These are phyloP conservation scores for Selaginella moellendorffii DNA, from an alignment of 75 land plant species.

Conservation along the genomic window DNA sequence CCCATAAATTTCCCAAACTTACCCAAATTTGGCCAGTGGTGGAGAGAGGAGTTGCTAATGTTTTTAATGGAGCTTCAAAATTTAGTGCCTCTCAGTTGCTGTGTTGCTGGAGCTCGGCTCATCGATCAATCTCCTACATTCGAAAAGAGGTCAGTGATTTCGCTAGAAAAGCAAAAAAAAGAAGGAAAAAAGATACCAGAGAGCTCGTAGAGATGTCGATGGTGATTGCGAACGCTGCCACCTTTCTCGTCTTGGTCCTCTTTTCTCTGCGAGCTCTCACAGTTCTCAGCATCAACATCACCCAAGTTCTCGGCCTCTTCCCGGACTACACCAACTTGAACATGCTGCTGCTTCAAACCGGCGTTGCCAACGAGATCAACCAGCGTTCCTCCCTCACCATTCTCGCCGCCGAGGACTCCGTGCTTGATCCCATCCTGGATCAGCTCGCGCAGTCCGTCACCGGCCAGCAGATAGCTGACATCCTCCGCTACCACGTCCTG, in stretches of 20 bases:
- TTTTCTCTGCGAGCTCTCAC: conserved; percentile 7
- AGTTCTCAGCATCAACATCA: conserved; percentile 25
- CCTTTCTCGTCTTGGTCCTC: background rate
- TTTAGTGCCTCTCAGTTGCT: too few species aligned
- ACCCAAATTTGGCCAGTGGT: too few species aligned
- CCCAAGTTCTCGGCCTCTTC: conserved; percentile 20
- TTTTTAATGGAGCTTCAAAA: too few species aligned
- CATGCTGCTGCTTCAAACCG: conserved; percentile 31
- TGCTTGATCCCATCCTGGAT: conserved; percentile 21
- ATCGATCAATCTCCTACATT: too few species aligned
- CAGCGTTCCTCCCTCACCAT: conserved; percentile 51
- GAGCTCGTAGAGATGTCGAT: too few species aligned
- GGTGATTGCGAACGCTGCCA: too few species aligned
- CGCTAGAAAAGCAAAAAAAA: too few species aligned
- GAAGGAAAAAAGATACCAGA: too few species aligned
- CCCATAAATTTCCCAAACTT: too few species aligned
- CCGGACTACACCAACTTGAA: conserved; percentile 39
- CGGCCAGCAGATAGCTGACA: conserved; percentile 29
- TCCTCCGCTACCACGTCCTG: conserved; percentile 71
- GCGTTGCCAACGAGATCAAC: conserved; percentile 37
- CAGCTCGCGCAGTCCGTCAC: conserved; percentile 15
- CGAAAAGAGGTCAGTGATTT: too few species aligned
- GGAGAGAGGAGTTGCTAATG: too few species aligned
- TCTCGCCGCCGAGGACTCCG: conserved; percentile 47
- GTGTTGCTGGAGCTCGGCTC: too few species aligned